Percentiles rank a stretch among this genome's conserved stretches.
phyloP scores from a whole-genome alignment of 352 stramenopile species.

The Pythium aristosporum region DNA sequence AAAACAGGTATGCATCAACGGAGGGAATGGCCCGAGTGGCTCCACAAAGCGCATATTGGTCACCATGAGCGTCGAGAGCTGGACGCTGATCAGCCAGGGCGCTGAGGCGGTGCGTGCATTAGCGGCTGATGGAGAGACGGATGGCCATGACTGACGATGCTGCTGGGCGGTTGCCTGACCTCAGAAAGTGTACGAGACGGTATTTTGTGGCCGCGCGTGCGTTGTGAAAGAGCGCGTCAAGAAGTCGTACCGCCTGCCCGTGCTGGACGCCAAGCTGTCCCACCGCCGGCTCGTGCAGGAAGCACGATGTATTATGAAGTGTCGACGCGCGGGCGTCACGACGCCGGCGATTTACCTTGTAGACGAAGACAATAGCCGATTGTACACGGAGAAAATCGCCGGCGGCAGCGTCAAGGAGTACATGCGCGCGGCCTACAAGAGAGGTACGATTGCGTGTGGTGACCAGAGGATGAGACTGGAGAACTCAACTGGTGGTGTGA shows the following conservation, averaged over 20 bases:
- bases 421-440: constrained; percentile 52
- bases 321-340: constrained; percentile 63
- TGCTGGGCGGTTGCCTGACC: not conserved
- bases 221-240: constrained; percentile 85
- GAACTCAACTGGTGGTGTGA: not conserved
- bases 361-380: constrained; percentile 66
- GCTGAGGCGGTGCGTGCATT: constrained; percentile 62
- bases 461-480: not conserved
- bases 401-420: constrained; percentile 77
- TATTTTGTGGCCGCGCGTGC: constrained; percentile 60
- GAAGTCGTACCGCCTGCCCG: constrained; percentile 74
- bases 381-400: constrained; percentile 70
- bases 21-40: constrained; percentile 1
- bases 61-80: constrained; percentile 41
- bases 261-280: constrained; percentile 79
- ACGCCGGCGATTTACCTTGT: constrained; percentile 80
- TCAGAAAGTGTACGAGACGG: constrained; percentile 79
- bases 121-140: not conserved
- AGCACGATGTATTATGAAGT: constrained; percentile 81
- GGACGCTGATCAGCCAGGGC: constrained; percentile 75
- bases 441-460: constrained; percentile 28
- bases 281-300: constrained; percentile 81
- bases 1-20: not conserved
- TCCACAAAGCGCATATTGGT: not conserved
- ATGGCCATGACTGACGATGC: too few species aligned